Base-by-base conservation (phyloP, 495 filamentous ascomycete species). In the Delitschia confertaspora region DNA sequence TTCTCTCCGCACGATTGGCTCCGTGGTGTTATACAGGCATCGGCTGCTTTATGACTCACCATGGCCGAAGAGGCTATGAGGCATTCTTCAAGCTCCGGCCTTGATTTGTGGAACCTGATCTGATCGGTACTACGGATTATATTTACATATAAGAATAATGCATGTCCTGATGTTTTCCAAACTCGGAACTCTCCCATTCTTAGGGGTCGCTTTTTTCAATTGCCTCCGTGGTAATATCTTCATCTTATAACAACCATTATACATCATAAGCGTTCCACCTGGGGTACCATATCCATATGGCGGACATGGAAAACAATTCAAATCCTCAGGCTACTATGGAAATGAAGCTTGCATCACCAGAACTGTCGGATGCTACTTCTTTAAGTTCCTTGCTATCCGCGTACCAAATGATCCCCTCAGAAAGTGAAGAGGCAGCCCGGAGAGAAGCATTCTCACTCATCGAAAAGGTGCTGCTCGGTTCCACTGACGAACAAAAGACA, bases 231-330 rank as follows among this genome's bases (percentile, higher is more conserved):
- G n/a, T n/a, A n/a, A n/a, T n/a, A n/a, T n/a, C n/a, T n/a, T n/a
- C n/a, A n/a, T n/a, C n/a, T n/a, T n/a, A n/a, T n/a, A n/a, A n/a
- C n/a, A n/a, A n/a, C n/a, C n/a, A n/a, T n/a, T n/a, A n/a, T n/a
- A n/a, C n/a, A n/a, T 41, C 72, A 75, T 47, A 74, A 79, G 47
- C 76, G 70, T 68, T 74, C 74, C 2, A 57, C 78, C 13, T 53
- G 67, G 29, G 68, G 68, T 30, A 52, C 61, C 9, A 38, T 78
- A 16, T 9, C 29, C 23, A 2, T 1, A 6, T 0, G n/a, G 21
- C 5, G 25, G 30, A 11, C 9, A 10, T 27, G 10, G 14, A 17
- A 41, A 11, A 24, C 10, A 7, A 4, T 19, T 3, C 14, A 40
- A 1, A 35, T 21, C n/a, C 35, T 45, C 1, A 24, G 36, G 6